phyloP scores from a whole-genome alignment of 169 alveolate genomes.

The Nephromyces sp. region DNA sequence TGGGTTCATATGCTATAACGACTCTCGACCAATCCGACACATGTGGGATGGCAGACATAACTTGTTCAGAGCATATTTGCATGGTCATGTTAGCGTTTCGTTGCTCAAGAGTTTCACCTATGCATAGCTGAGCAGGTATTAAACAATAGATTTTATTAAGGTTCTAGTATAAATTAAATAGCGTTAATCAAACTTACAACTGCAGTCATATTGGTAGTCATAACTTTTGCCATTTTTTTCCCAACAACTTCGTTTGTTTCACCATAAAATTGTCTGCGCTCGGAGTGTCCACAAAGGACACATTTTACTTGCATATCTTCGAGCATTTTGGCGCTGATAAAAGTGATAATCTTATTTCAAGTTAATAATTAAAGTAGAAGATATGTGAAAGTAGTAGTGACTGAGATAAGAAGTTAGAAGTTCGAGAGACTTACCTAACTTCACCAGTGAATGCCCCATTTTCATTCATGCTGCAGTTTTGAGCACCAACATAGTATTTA shows the following conservation, averaged over 20 bases:
- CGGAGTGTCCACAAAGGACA: conserved; percentile 95
- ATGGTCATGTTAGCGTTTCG: conserved; percentile 84
- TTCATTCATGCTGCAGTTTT: conserved; percentile 79
- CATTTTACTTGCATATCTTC: conserved; percentile 82
- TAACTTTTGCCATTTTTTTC: conserved; percentile 77
- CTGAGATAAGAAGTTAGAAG: not conserved
- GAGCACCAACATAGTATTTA: conserved; percentile 73
- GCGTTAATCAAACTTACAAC: not conserved
- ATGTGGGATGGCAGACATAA: conserved; percentile 52
- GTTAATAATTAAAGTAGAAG: not conserved
- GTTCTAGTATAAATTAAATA: not conserved
- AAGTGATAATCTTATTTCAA: not conserved
- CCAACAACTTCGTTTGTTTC: conserved; percentile 89
- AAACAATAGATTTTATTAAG: not conserved
- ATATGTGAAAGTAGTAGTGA: conserved; percentile 54
- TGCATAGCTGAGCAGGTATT: conserved; percentile 56
- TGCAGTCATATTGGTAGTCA: conserved; percentile 17
- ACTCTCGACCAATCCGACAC: conserved; percentile 75
- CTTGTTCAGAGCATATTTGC: conserved; percentile 81
- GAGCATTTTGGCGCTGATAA: conserved; percentile 78
- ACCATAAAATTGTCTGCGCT: conserved; percentile 84
- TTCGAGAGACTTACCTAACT: not conserved
- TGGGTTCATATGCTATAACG: conserved; percentile 98
- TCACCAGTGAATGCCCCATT: conserved; percentile 97
- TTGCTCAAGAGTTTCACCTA: conserved; percentile 90